A percentile compares a stretch with the other conserved stretches of the same genome.
phyloP scores from a whole-genome alignment of 495 filamentous ascomycete species.

The Talaromyces thailandensis region DNA sequence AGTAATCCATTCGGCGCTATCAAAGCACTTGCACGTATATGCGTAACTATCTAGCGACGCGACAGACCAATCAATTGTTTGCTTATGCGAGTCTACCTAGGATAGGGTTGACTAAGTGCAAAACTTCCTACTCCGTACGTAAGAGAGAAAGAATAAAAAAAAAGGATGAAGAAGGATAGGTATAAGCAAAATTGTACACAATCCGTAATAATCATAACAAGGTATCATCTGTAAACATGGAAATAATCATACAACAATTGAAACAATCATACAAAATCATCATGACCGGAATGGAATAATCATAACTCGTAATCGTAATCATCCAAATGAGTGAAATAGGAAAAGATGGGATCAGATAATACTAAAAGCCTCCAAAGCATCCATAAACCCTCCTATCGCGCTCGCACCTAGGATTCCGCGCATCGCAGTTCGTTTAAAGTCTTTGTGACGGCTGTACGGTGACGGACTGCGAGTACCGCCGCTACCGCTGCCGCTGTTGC shows the following conservation, averaged over 20 bases:
- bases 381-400: conserved; percentile 36
- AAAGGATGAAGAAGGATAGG: no score
- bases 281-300: background rate
- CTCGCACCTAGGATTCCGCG: conserved; percentile 31
- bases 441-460: background rate
- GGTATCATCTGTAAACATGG: background rate
- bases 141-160: no score
- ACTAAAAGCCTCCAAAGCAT: conserved; percentile 31
- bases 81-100: background rate
- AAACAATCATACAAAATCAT: background rate
- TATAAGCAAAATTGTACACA: background rate
- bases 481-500: conserved; percentile 14
- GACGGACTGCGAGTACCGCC: background rate
- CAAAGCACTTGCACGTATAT: background rate
- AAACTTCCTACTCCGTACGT: no score
- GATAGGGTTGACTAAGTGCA: no score
- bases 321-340: background rate
- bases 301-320: background rate
- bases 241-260: background rate
- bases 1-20: background rate
- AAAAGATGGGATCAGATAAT: conserved; percentile 13
- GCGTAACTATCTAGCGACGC: background rate
- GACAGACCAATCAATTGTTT: background rate
- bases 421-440: conserved; percentile 25
- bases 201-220: background rate